phyloP scores from a whole-genome alignment of 371 early-diverging fungal species.

The Polyrhizophydium stewartii region DNA sequence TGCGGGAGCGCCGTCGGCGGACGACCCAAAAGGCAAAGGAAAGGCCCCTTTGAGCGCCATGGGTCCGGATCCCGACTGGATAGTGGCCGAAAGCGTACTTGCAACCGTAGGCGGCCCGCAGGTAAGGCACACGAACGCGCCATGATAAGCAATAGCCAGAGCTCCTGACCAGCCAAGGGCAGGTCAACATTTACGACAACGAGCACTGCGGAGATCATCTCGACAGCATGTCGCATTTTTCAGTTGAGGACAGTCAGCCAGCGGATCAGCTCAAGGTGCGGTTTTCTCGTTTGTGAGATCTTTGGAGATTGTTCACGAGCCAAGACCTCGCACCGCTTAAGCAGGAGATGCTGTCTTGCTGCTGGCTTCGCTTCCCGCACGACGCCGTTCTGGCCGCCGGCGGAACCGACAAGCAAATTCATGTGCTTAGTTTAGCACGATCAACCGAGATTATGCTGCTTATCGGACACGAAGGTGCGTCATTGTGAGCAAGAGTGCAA shows the following conservation, averaged over 20 bases:
- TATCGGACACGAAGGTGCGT: slow-evolving; percentile 65
- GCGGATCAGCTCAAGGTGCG: too few species aligned
- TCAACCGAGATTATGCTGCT: slow-evolving; percentile 60
- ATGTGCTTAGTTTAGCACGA: slow-evolving; percentile 68
- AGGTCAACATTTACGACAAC: slow-evolving; percentile 85
- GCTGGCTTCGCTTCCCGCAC: slow-evolving; percentile 64
- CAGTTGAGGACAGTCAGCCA: too few species aligned
- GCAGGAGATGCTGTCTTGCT: slow-evolving; percentile 55
- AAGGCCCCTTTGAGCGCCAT: too few species aligned
- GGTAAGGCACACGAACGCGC: slow-evolving; percentile 26
- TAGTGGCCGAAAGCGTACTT: slow-evolving; percentile 68
- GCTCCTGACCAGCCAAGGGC: not conserved
- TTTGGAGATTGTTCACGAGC: too few species aligned
- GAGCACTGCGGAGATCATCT: slow-evolving; percentile 89
- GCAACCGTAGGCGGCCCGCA: slow-evolving; percentile 68
- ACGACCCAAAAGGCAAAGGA: too few species aligned
- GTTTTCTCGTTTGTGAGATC: too few species aligned
- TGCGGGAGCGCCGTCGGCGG: too few species aligned
- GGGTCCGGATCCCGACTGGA: slow-evolving; percentile 57
- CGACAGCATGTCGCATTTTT: slow-evolving; percentile 86
- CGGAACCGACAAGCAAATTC: slow-evolving; percentile 57
- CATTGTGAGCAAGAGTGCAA: too few species aligned
- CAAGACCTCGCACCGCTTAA: too few species aligned
- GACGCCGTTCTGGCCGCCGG: slow-evolving; percentile 69
- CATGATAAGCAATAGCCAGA: not conserved